Evolutionary conservation across 306 rosid genomes (phyloP).

Genomic region (Quercus glauca): DNA sequence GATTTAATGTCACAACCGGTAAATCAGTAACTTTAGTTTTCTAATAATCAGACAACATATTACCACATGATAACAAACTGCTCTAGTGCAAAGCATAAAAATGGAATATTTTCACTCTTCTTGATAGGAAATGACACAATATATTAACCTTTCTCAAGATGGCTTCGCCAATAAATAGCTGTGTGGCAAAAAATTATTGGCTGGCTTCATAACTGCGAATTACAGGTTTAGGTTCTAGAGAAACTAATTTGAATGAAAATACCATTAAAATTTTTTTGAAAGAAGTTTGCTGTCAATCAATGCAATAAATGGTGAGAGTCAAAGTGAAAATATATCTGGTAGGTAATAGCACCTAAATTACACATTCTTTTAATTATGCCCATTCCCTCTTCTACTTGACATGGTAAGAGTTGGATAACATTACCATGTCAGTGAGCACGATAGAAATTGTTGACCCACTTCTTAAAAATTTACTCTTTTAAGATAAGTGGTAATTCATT

Average conservation of each 20-base stretch:
- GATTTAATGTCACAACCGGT: not conserved
- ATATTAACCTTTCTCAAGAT: not conserved
- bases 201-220: not conserved
- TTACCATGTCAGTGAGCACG: not conserved
- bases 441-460: not conserved
- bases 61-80: not conserved
- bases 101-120: not conserved
- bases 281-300: not conserved
- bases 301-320: not conserved
- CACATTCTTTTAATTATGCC: not conserved
- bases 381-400: not conserved
- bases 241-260: not conserved
- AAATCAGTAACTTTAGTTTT: not conserved
- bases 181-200: not conserved
- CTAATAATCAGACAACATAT: not conserved
- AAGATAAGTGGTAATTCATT: not conserved
- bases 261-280: not conserved
- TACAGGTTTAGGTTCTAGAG: not conserved
- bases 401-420: not conserved
- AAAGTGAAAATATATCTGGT: not conserved
- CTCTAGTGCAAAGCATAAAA: not conserved
- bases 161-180: constrained; percentile 5
- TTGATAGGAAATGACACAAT: constrained; percentile 1
- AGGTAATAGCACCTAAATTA: not conserved
- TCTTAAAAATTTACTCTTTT: not conserved